A percentile compares a stretch with the other conserved stretches of the same genome.
Evolutionary conservation across 352 stramenopile genomes (phyloP).

Genomic region (Phytophthora constricta): DNA sequence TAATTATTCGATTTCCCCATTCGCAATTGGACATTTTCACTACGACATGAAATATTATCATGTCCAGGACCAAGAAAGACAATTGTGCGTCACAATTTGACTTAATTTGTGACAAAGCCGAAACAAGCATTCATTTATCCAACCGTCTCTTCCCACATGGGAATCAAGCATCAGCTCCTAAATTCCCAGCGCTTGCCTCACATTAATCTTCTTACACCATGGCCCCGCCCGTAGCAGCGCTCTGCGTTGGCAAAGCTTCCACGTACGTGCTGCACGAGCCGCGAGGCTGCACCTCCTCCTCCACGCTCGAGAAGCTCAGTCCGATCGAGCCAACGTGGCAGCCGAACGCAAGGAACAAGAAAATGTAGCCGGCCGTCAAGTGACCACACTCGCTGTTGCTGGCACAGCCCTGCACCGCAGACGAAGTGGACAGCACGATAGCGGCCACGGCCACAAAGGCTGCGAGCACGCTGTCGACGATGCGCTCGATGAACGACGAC

Average conservation of each 20-base stretch:
- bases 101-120: too few relatives aligned
- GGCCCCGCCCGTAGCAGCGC: background rate
- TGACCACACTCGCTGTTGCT: slow-evolving; percentile 10
- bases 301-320: slow-evolving; percentile 4
- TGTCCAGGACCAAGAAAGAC: too few relatives aligned
- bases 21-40: too few relatives aligned
- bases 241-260: background rate
- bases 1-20: too few relatives aligned
- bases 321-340: slow-evolving; percentile 3
- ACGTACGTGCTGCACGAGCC: slow-evolving; percentile 17
- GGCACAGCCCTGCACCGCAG: slow-evolving; percentile 3
- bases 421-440: slow-evolving; percentile 6
- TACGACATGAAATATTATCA: too few relatives aligned
- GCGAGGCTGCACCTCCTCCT: slow-evolving; percentile 1
- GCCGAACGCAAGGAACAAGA: slow-evolving; percentile 7
- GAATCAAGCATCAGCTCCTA: too few relatives aligned
- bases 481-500: background rate
- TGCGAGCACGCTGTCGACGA: slow-evolving; percentile 2
- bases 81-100: too few relatives aligned
- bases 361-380: slow-evolving; percentile 7
- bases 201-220: too few relatives aligned
- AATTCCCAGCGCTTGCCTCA: too few relatives aligned
- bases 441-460: slow-evolving; percentile 2
- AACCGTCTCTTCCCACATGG: too few relatives aligned
- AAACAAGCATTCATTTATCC: too few relatives aligned